phyloP scores from a whole-genome alignment of 2,329 filamentous ascomycete species.

The Thielaviopsis populi region DNA sequence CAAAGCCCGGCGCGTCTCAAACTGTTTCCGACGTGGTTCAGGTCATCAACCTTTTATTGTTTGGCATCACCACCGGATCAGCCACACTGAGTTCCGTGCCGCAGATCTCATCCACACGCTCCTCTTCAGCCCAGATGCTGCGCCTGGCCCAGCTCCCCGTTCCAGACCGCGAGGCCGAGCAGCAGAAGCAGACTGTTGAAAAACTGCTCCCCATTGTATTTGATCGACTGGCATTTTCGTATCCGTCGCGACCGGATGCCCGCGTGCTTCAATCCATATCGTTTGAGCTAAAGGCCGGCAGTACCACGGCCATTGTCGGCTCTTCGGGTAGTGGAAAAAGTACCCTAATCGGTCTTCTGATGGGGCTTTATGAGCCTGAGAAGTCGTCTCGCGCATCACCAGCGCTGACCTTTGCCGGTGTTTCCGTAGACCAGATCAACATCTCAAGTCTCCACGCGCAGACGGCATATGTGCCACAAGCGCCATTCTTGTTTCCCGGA shows the following conservation, averaged over 20 bases:
- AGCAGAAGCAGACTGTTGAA: conserved; percentile 26
- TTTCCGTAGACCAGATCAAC: conserved; percentile 32
- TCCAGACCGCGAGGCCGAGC: conserved; percentile 41
- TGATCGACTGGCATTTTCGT: conserved; percentile 50
- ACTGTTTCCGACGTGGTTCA: conserved; percentile 48
- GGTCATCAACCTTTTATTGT: conserved; percentile 70
- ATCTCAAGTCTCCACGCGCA: conserved; percentile 42
- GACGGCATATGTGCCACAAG: conserved; percentile 55
- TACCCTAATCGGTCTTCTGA: conserved; percentile 59
- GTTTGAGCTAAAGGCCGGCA: conserved; percentile 47
- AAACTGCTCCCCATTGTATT: conserved; percentile 32
- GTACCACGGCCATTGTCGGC: conserved; percentile 65
- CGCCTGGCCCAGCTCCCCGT: conserved; percentile 48
- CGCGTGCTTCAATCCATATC: conserved; percentile 48
- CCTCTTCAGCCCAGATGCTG: conserved; percentile 58
- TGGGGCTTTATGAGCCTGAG: conserved; percentile 50
- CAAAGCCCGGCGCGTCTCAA: conserved; percentile 26
- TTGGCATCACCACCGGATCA: conserved; percentile 60
- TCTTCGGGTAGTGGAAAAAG: conserved; percentile 83
- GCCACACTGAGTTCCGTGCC: conserved; percentile 60
- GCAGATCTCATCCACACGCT: conserved; percentile 59
- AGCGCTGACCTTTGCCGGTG: background rate
- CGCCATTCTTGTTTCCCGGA: conserved; percentile 61
- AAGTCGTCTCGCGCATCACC: background rate
- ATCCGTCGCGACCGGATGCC: conserved; percentile 42